Evolutionary conservation across 345 rosid species (phyloP).

Genomic region (Eucalyptus sp.): DNA sequence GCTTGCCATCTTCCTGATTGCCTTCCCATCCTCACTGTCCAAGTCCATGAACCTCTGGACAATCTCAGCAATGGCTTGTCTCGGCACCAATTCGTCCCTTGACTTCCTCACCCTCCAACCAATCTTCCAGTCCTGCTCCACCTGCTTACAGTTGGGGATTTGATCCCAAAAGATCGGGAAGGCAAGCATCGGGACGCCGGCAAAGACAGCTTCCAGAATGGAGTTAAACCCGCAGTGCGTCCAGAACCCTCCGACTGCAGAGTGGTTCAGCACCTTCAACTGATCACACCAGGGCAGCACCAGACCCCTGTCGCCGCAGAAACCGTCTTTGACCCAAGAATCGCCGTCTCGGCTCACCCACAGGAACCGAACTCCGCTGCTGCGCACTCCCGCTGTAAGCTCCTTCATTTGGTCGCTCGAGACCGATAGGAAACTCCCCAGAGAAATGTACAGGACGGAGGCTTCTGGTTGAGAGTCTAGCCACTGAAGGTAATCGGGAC

Average conservation of each 20-base stretch:
- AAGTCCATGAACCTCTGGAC: neutral
- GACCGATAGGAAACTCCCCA: constrained; percentile 30
- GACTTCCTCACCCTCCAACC: constrained; percentile 4
- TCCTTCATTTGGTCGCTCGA: constrained; percentile 22
- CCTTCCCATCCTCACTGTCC: neutral
- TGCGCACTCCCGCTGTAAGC: constrained; percentile 10
- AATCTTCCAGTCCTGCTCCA: constrained; percentile 14
- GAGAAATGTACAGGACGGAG: constrained; percentile 25
- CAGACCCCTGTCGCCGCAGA: constrained; percentile 2
- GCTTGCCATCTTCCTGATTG: neutral
- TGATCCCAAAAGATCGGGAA: constrained; percentile 11
- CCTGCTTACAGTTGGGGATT: neutral
- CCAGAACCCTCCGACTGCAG: constrained; percentile 17
- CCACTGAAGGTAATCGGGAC: constrained; percentile 3
- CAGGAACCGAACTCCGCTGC: constrained; percentile 16
- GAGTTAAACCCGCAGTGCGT: constrained; percentile 26
- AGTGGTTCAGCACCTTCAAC: constrained; percentile 14
- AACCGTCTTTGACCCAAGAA: neutral
- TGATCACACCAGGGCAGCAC: constrained; percentile 56
- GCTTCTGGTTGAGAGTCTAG: constrained; percentile 15
- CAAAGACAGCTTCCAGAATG: constrained; percentile 3
- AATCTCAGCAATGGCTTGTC: neutral
- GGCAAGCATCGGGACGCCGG: constrained; percentile 14
- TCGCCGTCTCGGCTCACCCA: constrained; percentile 18
- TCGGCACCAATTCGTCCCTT: neutral